Evolutionary conservation across 345 rosid genomes (phyloP).

Genomic region (Camelina neglecta): DNA sequence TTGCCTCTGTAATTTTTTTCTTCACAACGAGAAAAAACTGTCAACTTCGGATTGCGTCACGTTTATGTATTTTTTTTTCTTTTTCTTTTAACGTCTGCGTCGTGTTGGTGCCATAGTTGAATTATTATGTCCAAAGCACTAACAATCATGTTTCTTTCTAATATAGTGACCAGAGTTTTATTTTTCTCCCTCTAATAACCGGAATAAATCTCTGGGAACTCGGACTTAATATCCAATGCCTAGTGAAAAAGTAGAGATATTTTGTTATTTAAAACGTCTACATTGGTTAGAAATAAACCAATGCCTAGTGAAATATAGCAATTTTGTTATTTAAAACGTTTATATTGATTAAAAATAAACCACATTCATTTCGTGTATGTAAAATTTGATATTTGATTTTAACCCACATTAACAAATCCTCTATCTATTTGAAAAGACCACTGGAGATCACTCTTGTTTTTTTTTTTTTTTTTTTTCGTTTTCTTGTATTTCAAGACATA

Average conservation of each 20-base stretch:
- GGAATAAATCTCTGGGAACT: neutral
- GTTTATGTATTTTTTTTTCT: neutral
- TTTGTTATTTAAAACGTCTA: no score
- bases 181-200: no score
- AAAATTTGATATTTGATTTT: neutral
- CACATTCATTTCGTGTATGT: neutral
- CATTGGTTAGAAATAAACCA: no score
- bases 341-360: no score
- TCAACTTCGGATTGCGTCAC: conserved; percentile 34
- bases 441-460: no score
- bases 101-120: conserved; percentile 10
- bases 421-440: neutral
- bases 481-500: no score
- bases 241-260: no score
- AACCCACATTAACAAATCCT: no score
- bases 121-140: conserved; percentile 3
- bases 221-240: neutral
- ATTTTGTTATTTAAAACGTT: no score
- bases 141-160: neutral
- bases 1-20: neutral
- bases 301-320: no score
- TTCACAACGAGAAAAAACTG: conserved; percentile 1
- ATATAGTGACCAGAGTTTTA: neutral
- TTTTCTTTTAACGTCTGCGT: conserved; percentile 1
- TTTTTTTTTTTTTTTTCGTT: no score